Evolutionary conservation across 768 basidiomycete species (phyloP).

Genomic region (Suillus luteus): DNA sequence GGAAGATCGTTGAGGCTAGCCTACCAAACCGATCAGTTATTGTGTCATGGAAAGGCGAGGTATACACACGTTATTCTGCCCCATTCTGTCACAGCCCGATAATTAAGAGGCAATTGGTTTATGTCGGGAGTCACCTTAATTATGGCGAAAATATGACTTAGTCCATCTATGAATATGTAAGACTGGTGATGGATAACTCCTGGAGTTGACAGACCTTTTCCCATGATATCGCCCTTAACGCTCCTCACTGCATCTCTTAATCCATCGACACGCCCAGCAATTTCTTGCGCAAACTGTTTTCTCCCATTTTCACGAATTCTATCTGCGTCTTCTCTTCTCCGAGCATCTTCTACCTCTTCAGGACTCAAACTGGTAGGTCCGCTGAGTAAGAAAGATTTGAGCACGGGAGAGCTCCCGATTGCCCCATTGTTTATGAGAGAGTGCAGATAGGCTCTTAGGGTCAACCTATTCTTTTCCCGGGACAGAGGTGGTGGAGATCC

Average conservation of each 20-base stretch:
- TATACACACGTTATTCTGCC: slow-evolving; percentile 87
- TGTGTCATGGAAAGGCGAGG: slow-evolving; percentile 8
- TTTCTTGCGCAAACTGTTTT: slow-evolving; percentile 83
- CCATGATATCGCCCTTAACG: slow-evolving; percentile 94
- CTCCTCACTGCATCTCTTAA: slow-evolving; percentile 80
- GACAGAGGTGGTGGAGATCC: slow-evolving; percentile 58
- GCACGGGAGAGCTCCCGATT: slow-evolving; percentile 84
- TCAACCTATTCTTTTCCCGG: slow-evolving; percentile 93
- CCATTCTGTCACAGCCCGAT: slow-evolving; percentile 93
- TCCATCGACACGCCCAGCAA: slow-evolving; percentile 82
- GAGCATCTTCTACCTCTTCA: slow-evolving; percentile 80
- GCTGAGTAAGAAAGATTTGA: slow-evolving; percentile 83
- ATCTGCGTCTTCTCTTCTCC: slow-evolving; percentile 86
- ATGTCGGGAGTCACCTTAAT: slow-evolving; percentile 82
- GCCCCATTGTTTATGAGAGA: slow-evolving; percentile 66
- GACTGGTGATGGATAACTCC: slow-evolving; percentile 12
- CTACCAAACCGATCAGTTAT: slow-evolving; percentile 42
- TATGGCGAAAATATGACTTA: slow-evolving; percentile 84
- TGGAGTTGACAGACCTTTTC: slow-evolving; percentile 56
- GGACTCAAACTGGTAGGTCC: slow-evolving; percentile 66
- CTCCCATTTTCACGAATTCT: slow-evolving; percentile 83
- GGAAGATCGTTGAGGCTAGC: slow-evolving; percentile 94
- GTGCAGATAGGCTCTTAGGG: slow-evolving; percentile 91
- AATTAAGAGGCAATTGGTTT: slow-evolving; percentile 77
- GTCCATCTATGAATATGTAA: slow-evolving; percentile 60